Percentiles rank a stretch among this genome's conserved stretches.
Conservation (phyloP, 176 grass and related monocot species). For the Oryza rufipogon region DNA sequence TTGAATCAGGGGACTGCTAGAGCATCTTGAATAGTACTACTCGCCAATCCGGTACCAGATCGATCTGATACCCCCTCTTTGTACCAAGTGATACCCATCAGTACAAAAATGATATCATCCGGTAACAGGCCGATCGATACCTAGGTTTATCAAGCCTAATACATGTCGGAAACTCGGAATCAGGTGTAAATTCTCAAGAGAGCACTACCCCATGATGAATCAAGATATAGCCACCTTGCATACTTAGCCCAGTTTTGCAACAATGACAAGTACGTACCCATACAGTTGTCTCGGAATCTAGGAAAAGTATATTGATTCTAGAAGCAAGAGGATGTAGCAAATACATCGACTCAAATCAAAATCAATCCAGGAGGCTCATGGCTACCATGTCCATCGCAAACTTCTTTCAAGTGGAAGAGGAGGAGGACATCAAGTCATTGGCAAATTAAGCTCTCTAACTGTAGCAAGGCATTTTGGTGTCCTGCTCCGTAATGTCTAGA, state of each 20-base stretch:
- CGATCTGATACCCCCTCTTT: too few relatives aligned
- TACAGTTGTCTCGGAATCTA: background rate
- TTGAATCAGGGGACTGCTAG: background rate
- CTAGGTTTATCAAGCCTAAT: too few relatives aligned
- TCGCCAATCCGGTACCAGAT: too few relatives aligned
- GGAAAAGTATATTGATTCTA: background rate
- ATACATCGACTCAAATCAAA: slow-evolving; percentile 42
- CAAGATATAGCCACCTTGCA: background rate
- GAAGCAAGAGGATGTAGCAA: slow-evolving; percentile 10
- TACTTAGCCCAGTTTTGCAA: background rate
- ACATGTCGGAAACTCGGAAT: too few relatives aligned
- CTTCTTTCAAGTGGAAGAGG: background rate
- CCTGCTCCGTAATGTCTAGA: too few relatives aligned
- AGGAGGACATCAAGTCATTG: background rate
- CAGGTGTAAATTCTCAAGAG: too few relatives aligned
- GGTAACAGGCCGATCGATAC: too few relatives aligned
- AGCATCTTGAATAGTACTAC: too few relatives aligned
- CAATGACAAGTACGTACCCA: too few relatives aligned
- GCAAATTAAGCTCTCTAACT: background rate
- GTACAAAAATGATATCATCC: too few relatives aligned
- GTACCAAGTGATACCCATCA: too few relatives aligned
- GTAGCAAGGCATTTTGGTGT: background rate
- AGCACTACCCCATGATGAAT: too few relatives aligned
- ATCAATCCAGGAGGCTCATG: slow-evolving; percentile 57
- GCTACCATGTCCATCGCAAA: slow-evolving; percentile 24